Evolutionary conservation across 2,329 filamentous ascomycete genomes (phyloP), one percentile per base, ranked within the genome.

Genomic region (Cladobotryum protrusum): DNA sequence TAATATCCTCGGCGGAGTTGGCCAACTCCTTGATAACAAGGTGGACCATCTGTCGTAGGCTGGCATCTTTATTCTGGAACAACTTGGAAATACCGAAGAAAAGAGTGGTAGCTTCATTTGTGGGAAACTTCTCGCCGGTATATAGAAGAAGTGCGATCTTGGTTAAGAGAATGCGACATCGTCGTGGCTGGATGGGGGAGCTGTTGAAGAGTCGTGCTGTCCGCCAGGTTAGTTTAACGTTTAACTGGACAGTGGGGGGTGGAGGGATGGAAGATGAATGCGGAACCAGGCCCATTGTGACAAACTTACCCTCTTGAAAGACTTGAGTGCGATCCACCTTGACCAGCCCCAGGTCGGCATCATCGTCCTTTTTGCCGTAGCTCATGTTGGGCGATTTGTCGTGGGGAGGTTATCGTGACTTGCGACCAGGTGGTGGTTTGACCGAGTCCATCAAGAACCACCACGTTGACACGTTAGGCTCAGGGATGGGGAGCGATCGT

Each of bases 51-150:
- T 99, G 93, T 64, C 93, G 89, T 67, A 99, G 79, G 62, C 89
- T 92, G 63, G 91, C 87, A 85, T 99, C 93, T 73, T 96, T 97
- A 74, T 97, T 97, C 78, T 97, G 92, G 80, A 99, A 99, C 54
- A 97, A 82, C 79, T 97, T 97, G 55, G 92, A 97, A 71, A 95
- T 97, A 61, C 92, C 91, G 69, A 97, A 97, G 82, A 99, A 99
- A 58, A 99, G 86, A 43, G 89, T 92, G 32, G 93, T 97, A 60
- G 93, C 93, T 81, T 99, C 93, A 67, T 95, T 95, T 53, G 87
- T 92, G 42, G 92, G 91, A 77, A 97, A 99, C 67, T 85, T 90
- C 75, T 99, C 93, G 61, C 93, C 93, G 17, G 90, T 97, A 72
- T 96, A 96, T 61, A 99, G 81, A 57, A 99, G 85, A 52, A 97